Evolutionary conservation across 495 filamentous ascomycete genomes (phyloP), one percentile per base, ranked within the genome.

Genomic region (Penicillium arizonense): DNA sequence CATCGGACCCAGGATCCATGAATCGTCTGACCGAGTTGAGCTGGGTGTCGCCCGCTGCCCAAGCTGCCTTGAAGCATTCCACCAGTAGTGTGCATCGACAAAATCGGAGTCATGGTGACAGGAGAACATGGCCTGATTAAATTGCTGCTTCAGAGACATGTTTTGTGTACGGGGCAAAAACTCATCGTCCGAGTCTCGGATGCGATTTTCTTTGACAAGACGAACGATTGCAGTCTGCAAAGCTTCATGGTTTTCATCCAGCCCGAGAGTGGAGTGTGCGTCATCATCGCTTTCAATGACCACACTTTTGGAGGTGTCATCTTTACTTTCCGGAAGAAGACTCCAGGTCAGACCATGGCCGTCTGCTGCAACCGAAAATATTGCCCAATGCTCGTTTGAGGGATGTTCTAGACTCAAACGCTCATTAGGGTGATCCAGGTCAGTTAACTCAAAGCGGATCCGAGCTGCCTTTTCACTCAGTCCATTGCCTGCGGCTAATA

Each of bases 181-280:
- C 24, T 20, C 14, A 52, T 52, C 56, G 18, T 55, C 56, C 9
- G 50, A 52, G 35, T 71, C 58, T 48, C 57, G 56, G 18, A 87
- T 85, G 55, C 91, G 88, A 52, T 85, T 89, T 36, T 94, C 89
- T 55, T 87, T 81, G 14, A 94, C 86, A 3, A 96, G 77, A 61
- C 89, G 91, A 40, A 89, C 71, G 41, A 96, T 87, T 5, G 89
- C 87, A 32, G 89, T 85, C 49, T 93, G 87, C 7, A 96, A 72
- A 47, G 89, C 85, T 67, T 94, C 88, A 57, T 94, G 89, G 57
- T 91, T 88, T 56, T 87, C 88, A 61, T 89, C 86, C 5, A 90
- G 71, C 24, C 89, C 88, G 10, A 89, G 77, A 8, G 80, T 84
- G 24, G 80, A 79, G 4, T 77, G 78, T 10, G 77, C 75, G 10